Evolutionary conservation across 306 rosid species (phyloP).

Genomic region (Datisca glomerata): DNA sequence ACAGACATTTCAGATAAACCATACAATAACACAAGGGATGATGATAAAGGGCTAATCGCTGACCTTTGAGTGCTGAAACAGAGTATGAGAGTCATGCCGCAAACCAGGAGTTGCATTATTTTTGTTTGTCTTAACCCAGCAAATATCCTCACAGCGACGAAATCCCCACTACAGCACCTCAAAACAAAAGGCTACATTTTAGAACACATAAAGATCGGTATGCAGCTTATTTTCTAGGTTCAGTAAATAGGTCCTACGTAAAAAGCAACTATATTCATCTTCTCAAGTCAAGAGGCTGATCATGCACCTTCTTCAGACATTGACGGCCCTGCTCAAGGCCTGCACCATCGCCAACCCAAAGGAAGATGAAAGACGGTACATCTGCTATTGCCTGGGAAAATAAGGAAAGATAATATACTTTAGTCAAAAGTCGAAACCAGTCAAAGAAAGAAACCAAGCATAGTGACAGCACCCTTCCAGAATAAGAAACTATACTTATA

Average conservation of each 20-base stretch:
- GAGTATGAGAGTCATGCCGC: slow-evolving; percentile 90
- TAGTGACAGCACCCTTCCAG: too few relatives aligned
- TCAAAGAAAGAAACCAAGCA: too few relatives aligned
- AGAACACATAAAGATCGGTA: too few relatives aligned
- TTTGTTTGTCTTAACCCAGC: slow-evolving; percentile 99
- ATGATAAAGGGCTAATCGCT: slow-evolving; percentile 16
- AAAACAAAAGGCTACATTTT: too few relatives aligned
- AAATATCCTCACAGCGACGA: slow-evolving; percentile 97
- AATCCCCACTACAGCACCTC: slow-evolving; percentile 82
- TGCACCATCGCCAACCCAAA: slow-evolving; percentile 97
- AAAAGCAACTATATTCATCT: slow-evolving; percentile 1
- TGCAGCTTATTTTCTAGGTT: too few relatives aligned
- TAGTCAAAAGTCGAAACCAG: too few relatives aligned
- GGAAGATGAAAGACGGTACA: slow-evolving; percentile 95
- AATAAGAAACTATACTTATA: too few relatives aligned
- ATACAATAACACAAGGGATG: background rate
- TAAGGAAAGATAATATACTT: slow-evolving; percentile 9
- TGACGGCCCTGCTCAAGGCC: slow-evolving; percentile 99
- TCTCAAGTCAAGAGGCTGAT: slow-evolving; percentile 5
- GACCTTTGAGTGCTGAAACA: slow-evolving; percentile 99
- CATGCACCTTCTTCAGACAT: slow-evolving; percentile 82
- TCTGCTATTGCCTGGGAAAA: slow-evolving; percentile 86
- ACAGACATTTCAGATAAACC: background rate
- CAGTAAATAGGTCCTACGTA: slow-evolving; percentile 1
- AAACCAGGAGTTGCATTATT: slow-evolving; percentile 77